A percentile compares a stretch with the other conserved stretches of the same genome.
phyloP scores from a whole-genome alignment of 129 eudicot genomes.

The Flaveria linearis region DNA sequence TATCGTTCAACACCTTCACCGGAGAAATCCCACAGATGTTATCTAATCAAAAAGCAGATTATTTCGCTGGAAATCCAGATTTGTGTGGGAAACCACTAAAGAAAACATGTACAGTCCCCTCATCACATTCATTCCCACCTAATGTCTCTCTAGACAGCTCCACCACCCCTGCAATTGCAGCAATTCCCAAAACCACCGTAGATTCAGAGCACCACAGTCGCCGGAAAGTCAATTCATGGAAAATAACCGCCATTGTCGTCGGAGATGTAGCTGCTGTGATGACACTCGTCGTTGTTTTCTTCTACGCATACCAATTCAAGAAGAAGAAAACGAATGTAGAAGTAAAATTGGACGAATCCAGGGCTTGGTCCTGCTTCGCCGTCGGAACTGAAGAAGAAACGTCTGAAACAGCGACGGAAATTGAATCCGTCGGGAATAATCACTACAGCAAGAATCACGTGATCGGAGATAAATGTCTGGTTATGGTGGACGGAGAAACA shows the following conservation, averaged over 20 bases:
- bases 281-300: slow-evolving; percentile 41
- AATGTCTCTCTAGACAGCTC: slow-evolving; percentile 31
- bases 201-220: slow-evolving; percentile 23
- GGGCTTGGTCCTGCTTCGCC: slow-evolving; percentile 43
- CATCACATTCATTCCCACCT: slow-evolving; percentile 65
- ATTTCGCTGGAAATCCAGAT: slow-evolving; percentile 60
- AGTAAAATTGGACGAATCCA: slow-evolving; percentile 14
- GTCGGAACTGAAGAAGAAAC: slow-evolving; percentile 42
- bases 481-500: slow-evolving; percentile 91
- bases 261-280: slow-evolving; percentile 69
- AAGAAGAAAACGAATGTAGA: slow-evolving; percentile 14
- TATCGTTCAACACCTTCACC: slow-evolving; percentile 67
- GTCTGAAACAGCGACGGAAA: slow-evolving; percentile 44
- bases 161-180: slow-evolving; percentile 52
- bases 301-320: slow-evolving; percentile 41
- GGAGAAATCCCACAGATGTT: slow-evolving; percentile 68
- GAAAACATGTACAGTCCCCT: slow-evolving; percentile 62
- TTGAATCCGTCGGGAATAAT: slow-evolving; percentile 31
- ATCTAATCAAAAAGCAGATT: slow-evolving; percentile 48
- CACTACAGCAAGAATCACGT: background rate
- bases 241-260: slow-evolving; percentile 53
- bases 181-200: slow-evolving; percentile 61
- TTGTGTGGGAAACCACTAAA: slow-evolving; percentile 80
- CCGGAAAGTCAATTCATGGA: slow-evolving; percentile 43
- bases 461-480: slow-evolving; percentile 33